Evolutionary conservation across 331 rosid species (phyloP), one percentile per base, ranked within the genome.

Genomic region (Malus hybrid): DNA sequence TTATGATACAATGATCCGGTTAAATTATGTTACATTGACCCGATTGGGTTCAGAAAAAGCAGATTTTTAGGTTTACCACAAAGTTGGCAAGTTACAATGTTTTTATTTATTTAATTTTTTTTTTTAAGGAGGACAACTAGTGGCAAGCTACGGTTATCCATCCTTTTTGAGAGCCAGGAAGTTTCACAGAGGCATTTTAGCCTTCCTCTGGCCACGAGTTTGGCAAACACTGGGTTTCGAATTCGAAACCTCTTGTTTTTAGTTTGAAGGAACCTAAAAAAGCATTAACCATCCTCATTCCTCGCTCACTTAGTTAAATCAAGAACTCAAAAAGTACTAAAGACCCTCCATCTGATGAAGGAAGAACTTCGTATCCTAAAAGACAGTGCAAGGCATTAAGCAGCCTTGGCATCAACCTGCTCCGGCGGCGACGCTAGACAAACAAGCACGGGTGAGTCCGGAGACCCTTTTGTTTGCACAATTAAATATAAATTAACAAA

Each of bases 101-200:
- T 36, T 36, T 39, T 39, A 4, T 36, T 36, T 36, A 36, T 36
- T 36, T 24, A 24, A 24, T 39, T 8, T 39, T 1, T 39, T 39
- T 42, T 3, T 10, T 10, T 0, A 42, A 9, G 0, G 1, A 0
- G 46, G 4, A 42, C 13, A 42, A 42, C 1, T 42, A 0, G 13
- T 42, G 5, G 1, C 5, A 42, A 42, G 13, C 0, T 10, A 1
- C 5, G 0, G 13, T 42, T 10, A 42, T 42, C 13, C 13, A 10
- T 0, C 3, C 0, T 0, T 42, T 39, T 1, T 0, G 0, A 1
- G 3, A 39, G 44, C 1, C 0, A 39, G 44, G 1, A 0, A 7
- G 42, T 36, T 0, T 36, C 42, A 34, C 0, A 36, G 11, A 8
- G 44, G 11, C 11, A 36, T 36, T 36, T 36, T 3, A 36, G 0